phyloP scores from a whole-genome alignment of 148 eudicot genomes.

The Chenopodium quinoa region DNA sequence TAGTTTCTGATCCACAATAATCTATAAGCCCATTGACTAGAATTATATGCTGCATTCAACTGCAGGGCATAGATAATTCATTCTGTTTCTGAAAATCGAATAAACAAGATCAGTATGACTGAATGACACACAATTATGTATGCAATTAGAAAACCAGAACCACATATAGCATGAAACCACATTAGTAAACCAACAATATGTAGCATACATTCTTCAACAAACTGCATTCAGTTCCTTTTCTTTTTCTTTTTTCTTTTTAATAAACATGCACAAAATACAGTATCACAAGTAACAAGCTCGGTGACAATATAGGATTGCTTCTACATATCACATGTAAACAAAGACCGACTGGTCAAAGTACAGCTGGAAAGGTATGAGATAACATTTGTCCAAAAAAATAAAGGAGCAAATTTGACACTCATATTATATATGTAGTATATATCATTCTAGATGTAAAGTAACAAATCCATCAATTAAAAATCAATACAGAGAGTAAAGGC shows the following conservation, averaged over 20 bases:
- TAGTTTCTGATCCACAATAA: not conserved
- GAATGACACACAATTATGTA: not conserved
- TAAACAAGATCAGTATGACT: no score
- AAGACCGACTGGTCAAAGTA: not conserved
- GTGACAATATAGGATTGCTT: not conserved
- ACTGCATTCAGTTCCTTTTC: not conserved
- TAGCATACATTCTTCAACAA: not conserved
- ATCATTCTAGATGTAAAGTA: not conserved
- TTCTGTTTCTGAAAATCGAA: no score
- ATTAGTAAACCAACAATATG: not conserved
- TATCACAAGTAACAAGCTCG: not conserved
- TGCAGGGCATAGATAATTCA: no score
- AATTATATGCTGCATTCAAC: not conserved
- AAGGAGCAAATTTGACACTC: not conserved
- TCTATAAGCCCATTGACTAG: not conserved
- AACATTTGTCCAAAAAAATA: no score
- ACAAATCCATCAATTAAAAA: not conserved
- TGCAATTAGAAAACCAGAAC: not conserved
- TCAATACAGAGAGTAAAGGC: slow-evolving; percentile 18
- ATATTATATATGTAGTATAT: no score
- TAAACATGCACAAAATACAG: no score
- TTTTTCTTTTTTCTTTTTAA: no score
- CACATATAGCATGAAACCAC: not conserved
- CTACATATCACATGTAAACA: not conserved
- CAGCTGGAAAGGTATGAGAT: not conserved